phyloP scores from a whole-genome alignment of 306 rosid species.

The Parietaria judaica region DNA sequence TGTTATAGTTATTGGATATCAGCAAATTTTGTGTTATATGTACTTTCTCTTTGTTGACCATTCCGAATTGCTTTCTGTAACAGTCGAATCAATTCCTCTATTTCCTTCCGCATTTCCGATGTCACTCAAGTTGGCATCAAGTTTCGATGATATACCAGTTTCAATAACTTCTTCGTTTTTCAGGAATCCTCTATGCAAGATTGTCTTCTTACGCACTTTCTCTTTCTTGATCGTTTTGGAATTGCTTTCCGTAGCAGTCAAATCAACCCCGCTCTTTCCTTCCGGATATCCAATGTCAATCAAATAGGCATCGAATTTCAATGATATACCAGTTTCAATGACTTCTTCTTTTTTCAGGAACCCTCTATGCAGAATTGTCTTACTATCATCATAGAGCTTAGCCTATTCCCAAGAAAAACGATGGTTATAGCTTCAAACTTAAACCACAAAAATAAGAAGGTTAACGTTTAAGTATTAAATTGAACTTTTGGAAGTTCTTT shows the following conservation, averaged over 20 bases:
- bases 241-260: conserved; percentile 1
- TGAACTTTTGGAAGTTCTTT: too few species aligned
- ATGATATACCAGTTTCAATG: conserved; percentile 42
- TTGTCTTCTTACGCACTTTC: background rate
- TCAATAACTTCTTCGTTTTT: conserved; percentile 51
- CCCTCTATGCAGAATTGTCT: conserved; percentile 45
- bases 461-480: too few species aligned
- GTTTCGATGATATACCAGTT: conserved; percentile 39
- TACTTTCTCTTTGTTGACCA: conserved; percentile 17
- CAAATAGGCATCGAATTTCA: conserved; percentile 53
- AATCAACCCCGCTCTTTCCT: conserved; percentile 33
- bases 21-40: conserved; percentile 22
- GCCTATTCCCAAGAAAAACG: conserved; percentile 30
- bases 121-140: conserved; percentile 57
- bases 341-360: conserved; percentile 54
- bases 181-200: conserved; percentile 46
- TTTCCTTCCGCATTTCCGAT: conserved; percentile 53
- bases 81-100: conserved; percentile 28
- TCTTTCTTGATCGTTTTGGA: conserved; percentile 5
- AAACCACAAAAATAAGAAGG: conserved; percentile 13
- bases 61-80: too few species aligned
- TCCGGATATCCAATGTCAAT: conserved; percentile 56
- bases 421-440: conserved; percentile 4
- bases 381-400: conserved; percentile 49
- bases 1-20: conserved; percentile 22